Conservation (phyloP, 2,329 filamentous ascomycete genomes). For the Cadophora luteo-olivacea region DNA sequence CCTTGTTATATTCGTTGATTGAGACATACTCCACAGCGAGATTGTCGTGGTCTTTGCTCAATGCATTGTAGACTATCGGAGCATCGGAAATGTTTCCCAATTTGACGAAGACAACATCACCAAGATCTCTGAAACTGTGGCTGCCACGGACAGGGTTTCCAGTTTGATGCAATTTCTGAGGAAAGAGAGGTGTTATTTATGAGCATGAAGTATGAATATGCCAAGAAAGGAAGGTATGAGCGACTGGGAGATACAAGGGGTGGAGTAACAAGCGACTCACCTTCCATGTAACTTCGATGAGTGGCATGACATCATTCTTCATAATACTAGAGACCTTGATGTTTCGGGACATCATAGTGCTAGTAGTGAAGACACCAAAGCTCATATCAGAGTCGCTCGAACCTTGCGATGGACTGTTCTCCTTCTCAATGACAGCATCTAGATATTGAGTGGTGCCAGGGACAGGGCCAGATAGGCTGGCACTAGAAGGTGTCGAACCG, state of each 20-base stretch:
- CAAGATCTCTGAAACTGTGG: conserved; percentile 24
- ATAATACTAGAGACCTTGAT: conserved; percentile 40
- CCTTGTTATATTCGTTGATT: conserved; percentile 30
- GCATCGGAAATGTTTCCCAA: conserved; percentile 39
- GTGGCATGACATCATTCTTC: conserved; percentile 28
- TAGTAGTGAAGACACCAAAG: conserved; percentile 39
- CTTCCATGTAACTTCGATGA: conserved; percentile 33
- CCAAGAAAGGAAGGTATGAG: conserved; percentile 15
- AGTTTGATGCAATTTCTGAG: conserved; percentile 31
- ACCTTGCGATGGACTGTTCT: background rate
- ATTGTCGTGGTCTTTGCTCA: conserved; percentile 31
- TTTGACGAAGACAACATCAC: conserved; percentile 34
- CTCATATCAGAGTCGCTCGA: conserved; percentile 6
- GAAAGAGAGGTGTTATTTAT: background rate
- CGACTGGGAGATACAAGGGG: too few species aligned
- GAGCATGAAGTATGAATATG: background rate
- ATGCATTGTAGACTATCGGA: conserved; percentile 32
- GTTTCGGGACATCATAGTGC: conserved; percentile 38
- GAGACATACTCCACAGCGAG: conserved; percentile 40
- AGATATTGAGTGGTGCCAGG: conserved; percentile 28
- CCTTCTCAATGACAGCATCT: conserved; percentile 22
- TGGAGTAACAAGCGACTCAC: conserved; percentile 28
- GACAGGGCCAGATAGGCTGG: conserved; percentile 10
- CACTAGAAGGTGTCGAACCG: background rate
- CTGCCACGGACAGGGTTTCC: conserved; percentile 26